Evolutionary conservation across 192 early-diverging fungal species (phyloP).

Genomic region (Thamnidium elegans): DNA sequence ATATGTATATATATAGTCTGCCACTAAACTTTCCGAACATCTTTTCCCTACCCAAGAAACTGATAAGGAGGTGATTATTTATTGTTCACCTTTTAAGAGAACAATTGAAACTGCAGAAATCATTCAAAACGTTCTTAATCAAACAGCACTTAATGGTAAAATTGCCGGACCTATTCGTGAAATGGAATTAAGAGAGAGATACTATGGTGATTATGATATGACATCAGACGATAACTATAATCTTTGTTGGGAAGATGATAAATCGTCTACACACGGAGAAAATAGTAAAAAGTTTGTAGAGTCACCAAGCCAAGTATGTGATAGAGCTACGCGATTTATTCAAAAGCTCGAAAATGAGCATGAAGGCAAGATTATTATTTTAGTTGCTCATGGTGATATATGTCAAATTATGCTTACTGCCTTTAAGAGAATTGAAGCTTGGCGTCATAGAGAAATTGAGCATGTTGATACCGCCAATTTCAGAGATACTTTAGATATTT

Average conservation of each 20-base stretch:
- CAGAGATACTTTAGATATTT: slow-evolving; percentile 22
- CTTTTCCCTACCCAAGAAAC: slow-evolving; percentile 17
- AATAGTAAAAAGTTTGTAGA: slow-evolving; percentile 19
- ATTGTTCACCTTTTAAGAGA: slow-evolving; percentile 51
- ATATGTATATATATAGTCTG: slow-evolving; percentile 29
- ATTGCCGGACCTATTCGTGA: slow-evolving; percentile 19
- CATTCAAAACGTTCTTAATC: slow-evolving; percentile 25
- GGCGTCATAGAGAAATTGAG: slow-evolving; percentile 44
- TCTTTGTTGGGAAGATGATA: slow-evolving; percentile 44
- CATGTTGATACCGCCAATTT: slow-evolving; percentile 49
- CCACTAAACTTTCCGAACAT: slow-evolving; percentile 25
- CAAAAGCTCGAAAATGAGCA: slow-evolving; percentile 23
- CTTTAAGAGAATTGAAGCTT: slow-evolving; percentile 38
- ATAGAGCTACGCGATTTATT: slow-evolving; percentile 30
- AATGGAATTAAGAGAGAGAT: slow-evolving; percentile 48
- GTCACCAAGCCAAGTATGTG: slow-evolving; percentile 23
- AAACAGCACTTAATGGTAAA: slow-evolving; percentile 5
- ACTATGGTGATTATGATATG: slow-evolving; percentile 58
- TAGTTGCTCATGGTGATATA: slow-evolving; percentile 54
- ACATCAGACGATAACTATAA: slow-evolving; percentile 40
- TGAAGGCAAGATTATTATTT: slow-evolving; percentile 30
- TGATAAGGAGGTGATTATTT: slow-evolving; percentile 33
- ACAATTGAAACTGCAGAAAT: slow-evolving; percentile 52
- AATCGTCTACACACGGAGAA: slow-evolving; percentile 21
- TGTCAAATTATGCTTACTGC: slow-evolving; percentile 50